phyloP scores from a whole-genome alignment of 768 basidiomycete species.

The Cyathus striatus region DNA sequence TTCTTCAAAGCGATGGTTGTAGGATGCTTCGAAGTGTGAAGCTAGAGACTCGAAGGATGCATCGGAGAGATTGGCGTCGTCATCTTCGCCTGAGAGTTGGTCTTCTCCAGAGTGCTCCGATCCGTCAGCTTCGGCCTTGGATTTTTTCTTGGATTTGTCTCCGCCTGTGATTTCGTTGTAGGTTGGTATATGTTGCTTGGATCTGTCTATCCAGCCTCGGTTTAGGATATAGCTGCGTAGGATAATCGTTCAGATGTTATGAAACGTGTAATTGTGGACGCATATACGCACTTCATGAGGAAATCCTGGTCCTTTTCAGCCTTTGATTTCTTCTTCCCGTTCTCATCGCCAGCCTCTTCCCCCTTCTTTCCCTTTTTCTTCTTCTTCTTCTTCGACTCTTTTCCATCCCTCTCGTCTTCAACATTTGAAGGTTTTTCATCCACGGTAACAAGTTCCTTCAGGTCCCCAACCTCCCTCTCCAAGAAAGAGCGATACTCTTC shows the following conservation, averaged over 20 bases:
- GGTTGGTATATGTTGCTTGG: slow-evolving; percentile 71
- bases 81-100: slow-evolving; percentile 48
- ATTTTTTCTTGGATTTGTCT: slow-evolving; percentile 29
- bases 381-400: too few relatives aligned
- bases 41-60: slow-evolving; percentile 78
- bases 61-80: slow-evolving; percentile 29
- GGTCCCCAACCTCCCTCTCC: slow-evolving; percentile 77
- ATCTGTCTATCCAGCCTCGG: slow-evolving; percentile 93
- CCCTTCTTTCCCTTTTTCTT: slow-evolving; percentile 28
- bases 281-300: slow-evolving; percentile 69
- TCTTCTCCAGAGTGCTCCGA: slow-evolving; percentile 17
- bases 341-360: slow-evolving; percentile 35
- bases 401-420: not conserved
- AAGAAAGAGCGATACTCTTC: slow-evolving; percentile 84
- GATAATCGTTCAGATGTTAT: not conserved
- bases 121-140: slow-evolving; percentile 11
- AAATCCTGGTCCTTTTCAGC: slow-evolving; percentile 81
- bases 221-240: slow-evolving; percentile 84
- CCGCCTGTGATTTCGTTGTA: slow-evolving; percentile 71
- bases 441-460: slow-evolving; percentile 62
- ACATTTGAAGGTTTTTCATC: too few relatives aligned
- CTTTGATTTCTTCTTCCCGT: slow-evolving; percentile 18
- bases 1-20: slow-evolving; percentile 98
- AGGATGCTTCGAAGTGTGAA: slow-evolving; percentile 91
- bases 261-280: not conserved